Evolutionary conservation across 2,329 filamentous ascomycete genomes (phyloP).

Genomic region (Escovopsis sp.): DNA sequence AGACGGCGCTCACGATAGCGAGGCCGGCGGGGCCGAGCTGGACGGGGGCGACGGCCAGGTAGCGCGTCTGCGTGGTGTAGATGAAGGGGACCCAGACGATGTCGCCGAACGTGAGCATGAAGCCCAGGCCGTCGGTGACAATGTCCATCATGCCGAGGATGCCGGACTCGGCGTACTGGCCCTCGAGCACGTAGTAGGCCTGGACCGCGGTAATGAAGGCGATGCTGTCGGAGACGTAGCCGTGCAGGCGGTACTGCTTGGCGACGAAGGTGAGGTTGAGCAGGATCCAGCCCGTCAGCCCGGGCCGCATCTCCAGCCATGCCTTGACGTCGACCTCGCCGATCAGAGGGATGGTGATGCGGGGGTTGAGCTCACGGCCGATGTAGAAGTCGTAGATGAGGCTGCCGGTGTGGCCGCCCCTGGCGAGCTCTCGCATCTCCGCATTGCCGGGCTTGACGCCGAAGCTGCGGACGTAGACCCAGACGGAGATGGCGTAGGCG

Average conservation of each 20-base stretch:
- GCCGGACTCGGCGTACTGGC: conserved; percentile 69
- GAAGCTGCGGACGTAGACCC: conserved; percentile 68
- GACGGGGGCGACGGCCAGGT: conserved; percentile 66
- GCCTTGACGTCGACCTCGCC: conserved; percentile 79
- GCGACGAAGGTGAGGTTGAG: conserved; percentile 69
- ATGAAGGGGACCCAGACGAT: conserved; percentile 82
- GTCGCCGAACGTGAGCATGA: conserved; percentile 85
- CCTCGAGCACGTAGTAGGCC: conserved; percentile 66
- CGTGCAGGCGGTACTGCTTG: conserved; percentile 71
- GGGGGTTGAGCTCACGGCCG: conserved; percentile 85
- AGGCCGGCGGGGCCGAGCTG: conserved; percentile 53
- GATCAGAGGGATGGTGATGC: conserved; percentile 58
- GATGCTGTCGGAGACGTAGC: conserved; percentile 71
- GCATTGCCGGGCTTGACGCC: conserved; percentile 55
- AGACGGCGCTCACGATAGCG: conserved; percentile 46
- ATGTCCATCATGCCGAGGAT: conserved; percentile 86
- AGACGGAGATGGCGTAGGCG: conserved; percentile 53
- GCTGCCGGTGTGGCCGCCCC: conserved; percentile 66
- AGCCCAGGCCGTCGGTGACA: conserved; percentile 77
- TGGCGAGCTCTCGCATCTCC: conserved; percentile 59
- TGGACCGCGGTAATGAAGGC: conserved; percentile 62
- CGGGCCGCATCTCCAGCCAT: conserved; percentile 75
- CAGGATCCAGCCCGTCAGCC: conserved; percentile 72
- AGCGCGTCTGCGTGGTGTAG: conserved; percentile 69
- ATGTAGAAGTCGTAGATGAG: conserved; percentile 90